Evolutionary conservation across 805 yeast genomes (phyloP), one percentile per base, ranked within the genome.

Genomic region (Candida corydali): DNA sequence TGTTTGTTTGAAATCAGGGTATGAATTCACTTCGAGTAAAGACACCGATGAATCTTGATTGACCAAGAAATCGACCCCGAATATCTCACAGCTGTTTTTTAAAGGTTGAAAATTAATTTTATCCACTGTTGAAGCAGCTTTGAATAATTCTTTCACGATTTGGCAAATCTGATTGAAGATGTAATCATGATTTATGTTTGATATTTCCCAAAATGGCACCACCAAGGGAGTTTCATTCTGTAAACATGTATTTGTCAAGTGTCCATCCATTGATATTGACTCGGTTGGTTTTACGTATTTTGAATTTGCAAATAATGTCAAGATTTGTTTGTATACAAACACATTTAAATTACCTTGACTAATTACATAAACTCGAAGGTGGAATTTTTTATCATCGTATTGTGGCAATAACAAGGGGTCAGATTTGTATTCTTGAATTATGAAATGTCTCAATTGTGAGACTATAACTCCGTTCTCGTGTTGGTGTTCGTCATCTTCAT

Each of bases 1-100:
- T 0, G 98, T 93, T 61, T 93, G 98, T 52, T 87, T 88, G 63
- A 93, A 93, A 55, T 93, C 98, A 1, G 98, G 98, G 53, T 82
- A 93, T 11, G 98, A 82, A 52, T 93, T 93, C 30, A 88, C 86
- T 57, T 93, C 98, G 28, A 91, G 61, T 18, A 93, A 54, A 30
- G 68, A 70, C 3, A 84, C 91, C 10, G 69, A 55, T 16, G 58
- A 53, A 20, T 75, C 64, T 2, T 59, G 63, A 47, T 78, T 80
- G 12, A 93, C 84, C 37, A 93, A 59, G 57, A 88, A 89, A 56
- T 93, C 98, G 11, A 93, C 67, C 0, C 98, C 98, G 54, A 73
- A 93, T 5, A 86, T 70, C 57, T 93, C 98, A 53, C 86, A 75
- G 0, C 94, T 91, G 57, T 87, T 87, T 1, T 64, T 59, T 40